Percentiles rank a stretch among this genome's conserved stretches.
Evolutionary conservation across 2,329 filamentous ascomycete genomes (phyloP).

Genomic region (Exophiala oligosperma): DNA sequence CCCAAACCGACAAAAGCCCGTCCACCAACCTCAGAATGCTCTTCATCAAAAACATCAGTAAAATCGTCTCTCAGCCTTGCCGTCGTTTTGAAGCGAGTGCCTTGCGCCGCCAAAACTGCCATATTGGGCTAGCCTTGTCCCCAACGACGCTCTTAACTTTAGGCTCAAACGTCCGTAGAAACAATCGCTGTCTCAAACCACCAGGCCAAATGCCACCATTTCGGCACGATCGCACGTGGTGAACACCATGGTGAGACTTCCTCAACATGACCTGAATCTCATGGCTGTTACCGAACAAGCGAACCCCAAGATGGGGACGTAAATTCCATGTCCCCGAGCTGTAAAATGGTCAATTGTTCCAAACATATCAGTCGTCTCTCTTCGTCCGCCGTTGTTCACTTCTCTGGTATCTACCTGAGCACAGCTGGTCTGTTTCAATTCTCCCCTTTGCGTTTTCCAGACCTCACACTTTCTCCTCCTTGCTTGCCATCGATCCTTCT

Average conservation of each 20-base stretch:
- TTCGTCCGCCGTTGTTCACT: not conserved
- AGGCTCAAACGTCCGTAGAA: not conserved
- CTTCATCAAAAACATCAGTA: too few relatives aligned
- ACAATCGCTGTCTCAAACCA: not conserved
- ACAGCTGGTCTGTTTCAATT: constrained; percentile 14
- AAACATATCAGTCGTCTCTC: not conserved
- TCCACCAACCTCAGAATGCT: too few relatives aligned
- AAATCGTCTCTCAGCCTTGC: too few relatives aligned
- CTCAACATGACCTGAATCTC: not conserved
- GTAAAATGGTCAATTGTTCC: not conserved
- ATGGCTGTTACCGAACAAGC: not conserved
- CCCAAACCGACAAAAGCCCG: too few relatives aligned
- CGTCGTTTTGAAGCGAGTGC: not conserved
- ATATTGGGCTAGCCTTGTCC: not conserved
- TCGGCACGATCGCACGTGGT: not conserved
- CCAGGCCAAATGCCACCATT: not conserved
- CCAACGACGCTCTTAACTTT: not conserved
- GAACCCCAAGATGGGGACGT: not conserved
- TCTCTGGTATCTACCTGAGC: not conserved
- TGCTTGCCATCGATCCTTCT: not conserved
- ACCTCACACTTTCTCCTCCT: not conserved
- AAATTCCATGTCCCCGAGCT: not conserved
- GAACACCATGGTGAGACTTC: not conserved
- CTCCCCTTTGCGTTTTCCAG: constrained; percentile 1
- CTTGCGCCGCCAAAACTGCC: not conserved